phyloP scores from a whole-genome alignment of 2,329 filamentous ascomycete species.

The Lojkania enalia region DNA sequence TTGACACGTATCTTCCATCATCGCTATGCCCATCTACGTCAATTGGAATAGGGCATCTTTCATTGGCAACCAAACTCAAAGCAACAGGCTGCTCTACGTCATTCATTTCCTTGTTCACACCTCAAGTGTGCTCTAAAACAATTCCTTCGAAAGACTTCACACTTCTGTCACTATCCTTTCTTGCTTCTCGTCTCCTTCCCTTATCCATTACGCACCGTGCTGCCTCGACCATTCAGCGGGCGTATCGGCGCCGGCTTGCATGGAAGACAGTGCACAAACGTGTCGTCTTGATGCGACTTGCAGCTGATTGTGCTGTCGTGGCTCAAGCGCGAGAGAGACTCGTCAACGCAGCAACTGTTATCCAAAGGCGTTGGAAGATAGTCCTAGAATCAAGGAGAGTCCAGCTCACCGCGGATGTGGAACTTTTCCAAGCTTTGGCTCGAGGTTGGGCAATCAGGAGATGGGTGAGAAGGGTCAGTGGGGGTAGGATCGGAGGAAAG shows the following conservation, averaged over 20 bases:
- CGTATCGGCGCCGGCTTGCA: constrained; percentile 49
- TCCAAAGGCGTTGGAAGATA: constrained; percentile 51
- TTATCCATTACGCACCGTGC: constrained; percentile 55
- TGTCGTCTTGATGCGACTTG: constrained; percentile 47
- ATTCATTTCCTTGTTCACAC: constrained; percentile 52
- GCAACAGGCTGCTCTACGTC: constrained; percentile 47
- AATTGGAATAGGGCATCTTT: constrained; percentile 5
- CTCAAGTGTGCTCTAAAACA: constrained; percentile 28
- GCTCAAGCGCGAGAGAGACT: constrained; percentile 51
- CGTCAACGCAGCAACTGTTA: constrained; percentile 44
- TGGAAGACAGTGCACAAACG: constrained; percentile 38
- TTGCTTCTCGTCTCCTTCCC: constrained; percentile 61
- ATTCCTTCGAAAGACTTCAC: constrained; percentile 61
- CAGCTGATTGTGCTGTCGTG: constrained; percentile 52
- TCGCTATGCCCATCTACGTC: constrained; percentile 13
- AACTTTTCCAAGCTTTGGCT: constrained; percentile 49
- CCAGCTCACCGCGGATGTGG: constrained; percentile 43
- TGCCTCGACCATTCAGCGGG: constrained; percentile 56
- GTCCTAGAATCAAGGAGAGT: constrained; percentile 42
- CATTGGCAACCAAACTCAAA: constrained; percentile 43
- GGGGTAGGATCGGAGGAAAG: constrained; percentile 33
- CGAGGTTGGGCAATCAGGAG: constrained; percentile 34
- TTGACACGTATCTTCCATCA: constrained; percentile 58
- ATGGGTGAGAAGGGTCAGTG: constrained; percentile 25
- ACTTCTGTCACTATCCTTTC: constrained; percentile 60